These are phyloP conservation scores for Globisporangium camurandrum DNA, from an alignment of 352 stramenopile species.

Conservation along the genomic window DNA sequence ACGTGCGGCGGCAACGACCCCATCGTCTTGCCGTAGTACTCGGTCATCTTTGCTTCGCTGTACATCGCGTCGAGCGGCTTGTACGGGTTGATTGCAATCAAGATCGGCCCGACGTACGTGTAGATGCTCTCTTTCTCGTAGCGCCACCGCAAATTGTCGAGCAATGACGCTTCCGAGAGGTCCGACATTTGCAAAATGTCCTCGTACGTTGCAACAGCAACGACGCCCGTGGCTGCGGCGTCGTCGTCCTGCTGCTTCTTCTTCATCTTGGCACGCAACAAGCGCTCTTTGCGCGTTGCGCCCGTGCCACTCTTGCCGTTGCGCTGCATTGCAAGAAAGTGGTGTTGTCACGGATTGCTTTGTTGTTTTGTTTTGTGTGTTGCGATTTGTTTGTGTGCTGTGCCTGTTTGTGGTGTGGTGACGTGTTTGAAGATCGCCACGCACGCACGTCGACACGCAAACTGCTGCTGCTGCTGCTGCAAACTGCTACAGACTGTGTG, in stretches of 20 bases:
- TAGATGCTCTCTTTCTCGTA: constrained; percentile 93
- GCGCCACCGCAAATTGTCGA: constrained; percentile 82
- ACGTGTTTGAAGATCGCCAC: no score
- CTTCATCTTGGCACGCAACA: constrained; percentile 83
- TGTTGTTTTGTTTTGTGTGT: not conserved
- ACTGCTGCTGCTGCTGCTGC: no score
- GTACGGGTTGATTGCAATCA: constrained; percentile 92
- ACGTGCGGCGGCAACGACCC: constrained; percentile 81
- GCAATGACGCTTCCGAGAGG: constrained; percentile 84
- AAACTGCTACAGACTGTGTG: no score
- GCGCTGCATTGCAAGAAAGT: constrained; percentile 22
- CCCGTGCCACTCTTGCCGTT: constrained; percentile 22
- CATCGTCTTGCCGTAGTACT: constrained; percentile 85
- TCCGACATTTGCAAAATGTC: constrained; percentile 89
- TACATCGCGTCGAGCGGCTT: constrained; percentile 67
- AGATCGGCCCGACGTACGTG: constrained; percentile 88
- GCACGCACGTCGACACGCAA: not conserved
- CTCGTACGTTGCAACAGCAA: constrained; percentile 50
- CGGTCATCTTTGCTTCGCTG: constrained; percentile 73
- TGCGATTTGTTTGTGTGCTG: not conserved
- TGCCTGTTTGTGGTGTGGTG: no score
- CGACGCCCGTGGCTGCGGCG: constrained; percentile 22
- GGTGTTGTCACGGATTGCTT: not conserved
- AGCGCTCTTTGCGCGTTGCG: constrained; percentile 67
- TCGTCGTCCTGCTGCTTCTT: constrained; percentile 80